phyloP scores from a whole-genome alignment of 2,329 filamentous ascomycete genomes.

The Aspergillus arachidicola region DNA sequence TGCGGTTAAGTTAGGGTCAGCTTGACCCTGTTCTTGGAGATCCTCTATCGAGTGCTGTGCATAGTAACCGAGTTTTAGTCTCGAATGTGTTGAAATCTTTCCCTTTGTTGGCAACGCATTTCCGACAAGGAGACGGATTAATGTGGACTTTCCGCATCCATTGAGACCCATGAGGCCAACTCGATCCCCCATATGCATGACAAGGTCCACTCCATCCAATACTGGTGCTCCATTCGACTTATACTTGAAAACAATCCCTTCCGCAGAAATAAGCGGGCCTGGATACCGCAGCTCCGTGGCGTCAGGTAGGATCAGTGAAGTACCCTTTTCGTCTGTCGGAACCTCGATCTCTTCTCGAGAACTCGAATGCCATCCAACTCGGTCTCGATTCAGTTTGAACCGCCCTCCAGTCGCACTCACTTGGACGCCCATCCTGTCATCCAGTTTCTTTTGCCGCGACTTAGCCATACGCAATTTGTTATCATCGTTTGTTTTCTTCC shows the following conservation, averaged over 20 bases:
- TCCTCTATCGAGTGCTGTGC: conserved; percentile 77
- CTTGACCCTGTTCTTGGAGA: conserved; percentile 59
- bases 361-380: conserved; percentile 62
- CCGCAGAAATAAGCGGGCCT: conserved; percentile 71
- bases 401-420: conserved; percentile 70
- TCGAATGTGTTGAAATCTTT: conserved; percentile 65
- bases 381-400: conserved; percentile 80
- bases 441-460: conserved; percentile 79
- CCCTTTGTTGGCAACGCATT: conserved; percentile 62
- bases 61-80: conserved; percentile 73
- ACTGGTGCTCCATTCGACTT: conserved; percentile 47
- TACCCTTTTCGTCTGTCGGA: conserved; percentile 61
- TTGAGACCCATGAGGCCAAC: conserved; percentile 78
- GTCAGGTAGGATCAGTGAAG: conserved; percentile 61
- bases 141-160: conserved; percentile 78
- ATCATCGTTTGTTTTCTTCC: conserved; percentile 76
- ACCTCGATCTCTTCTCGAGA: conserved; percentile 71
- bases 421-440: conserved; percentile 77
- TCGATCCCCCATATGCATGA: conserved; percentile 72
- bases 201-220: conserved; percentile 66
- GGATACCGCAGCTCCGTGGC: conserved; percentile 74
- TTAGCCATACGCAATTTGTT: conserved; percentile 87
- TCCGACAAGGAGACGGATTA: conserved; percentile 71
- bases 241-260: conserved; percentile 70
- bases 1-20: conserved; percentile 62